Conservation (phyloP, 176 grass and related monocot species). For the Sorghum bicolor region DNA sequence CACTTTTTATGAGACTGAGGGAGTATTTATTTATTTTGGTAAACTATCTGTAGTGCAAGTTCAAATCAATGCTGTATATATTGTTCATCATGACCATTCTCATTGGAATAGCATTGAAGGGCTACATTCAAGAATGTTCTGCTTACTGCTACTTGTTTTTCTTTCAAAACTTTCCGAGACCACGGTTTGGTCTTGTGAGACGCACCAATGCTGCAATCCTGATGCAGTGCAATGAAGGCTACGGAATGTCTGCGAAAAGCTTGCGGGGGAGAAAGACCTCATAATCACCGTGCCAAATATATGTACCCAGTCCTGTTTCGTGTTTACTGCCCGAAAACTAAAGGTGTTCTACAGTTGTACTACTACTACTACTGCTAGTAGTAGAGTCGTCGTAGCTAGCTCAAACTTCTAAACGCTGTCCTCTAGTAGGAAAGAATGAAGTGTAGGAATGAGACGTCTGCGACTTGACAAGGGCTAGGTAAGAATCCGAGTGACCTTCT, state of each 20-base stretch:
- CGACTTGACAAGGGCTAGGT: slow-evolving; percentile 45
- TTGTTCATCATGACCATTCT: no score
- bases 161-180: not conserved
- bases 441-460: slow-evolving; percentile 32
- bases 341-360: slow-evolving; percentile 10
- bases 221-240: slow-evolving; percentile 25
- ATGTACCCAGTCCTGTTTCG: not conserved
- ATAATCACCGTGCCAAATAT: slow-evolving; percentile 31
- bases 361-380: not conserved
- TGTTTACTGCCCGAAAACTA: slow-evolving; percentile 26
- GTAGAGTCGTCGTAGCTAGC: not conserved
- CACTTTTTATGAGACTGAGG: no score
- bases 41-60: no score
- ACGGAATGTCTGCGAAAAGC: slow-evolving; percentile 28
- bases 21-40: no score
- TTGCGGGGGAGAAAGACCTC: slow-evolving; percentile 8
- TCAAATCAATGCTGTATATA: not conserved
- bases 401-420: slow-evolving; percentile 43
- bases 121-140: slow-evolving; percentile 29
- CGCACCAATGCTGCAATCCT: not conserved
- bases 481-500: slow-evolving; percentile 29
- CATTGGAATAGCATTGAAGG: not conserved
- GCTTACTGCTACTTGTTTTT: not conserved
- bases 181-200: slow-evolving; percentile 22
- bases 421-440: slow-evolving; percentile 3